phyloP scores from a whole-genome alignment of 768 basidiomycete species.

The Xanthoconium purpureum region DNA sequence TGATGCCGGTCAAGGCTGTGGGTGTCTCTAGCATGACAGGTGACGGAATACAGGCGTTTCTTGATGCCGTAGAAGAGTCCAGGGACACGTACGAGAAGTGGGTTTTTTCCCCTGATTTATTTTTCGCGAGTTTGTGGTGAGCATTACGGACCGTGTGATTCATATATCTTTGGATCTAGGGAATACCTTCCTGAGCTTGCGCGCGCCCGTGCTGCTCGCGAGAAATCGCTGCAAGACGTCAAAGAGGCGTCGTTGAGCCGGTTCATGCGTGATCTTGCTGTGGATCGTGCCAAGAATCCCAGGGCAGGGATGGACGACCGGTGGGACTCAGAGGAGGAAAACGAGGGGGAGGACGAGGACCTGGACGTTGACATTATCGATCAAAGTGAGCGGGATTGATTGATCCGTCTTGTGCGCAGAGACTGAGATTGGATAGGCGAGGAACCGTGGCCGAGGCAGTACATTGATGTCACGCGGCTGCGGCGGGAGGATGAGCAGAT shows the following conservation, averaged over 20 bases:
- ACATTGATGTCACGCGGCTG: slow-evolving; percentile 68
- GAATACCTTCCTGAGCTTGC: slow-evolving; percentile 91
- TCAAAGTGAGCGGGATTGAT: slow-evolving; percentile 49
- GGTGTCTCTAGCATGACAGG: slow-evolving; percentile 96
- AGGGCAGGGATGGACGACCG: slow-evolving; percentile 50
- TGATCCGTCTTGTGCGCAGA: background rate
- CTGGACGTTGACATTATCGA: slow-evolving; percentile 61
- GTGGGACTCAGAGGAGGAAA: slow-evolving; percentile 61
- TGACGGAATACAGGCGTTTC: slow-evolving; percentile 88
- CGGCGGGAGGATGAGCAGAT: slow-evolving; percentile 54
- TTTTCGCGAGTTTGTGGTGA: background rate
- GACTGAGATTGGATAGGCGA: slow-evolving; percentile 45
- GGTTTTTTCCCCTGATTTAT: slow-evolving; percentile 21
- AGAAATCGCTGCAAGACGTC: slow-evolving; percentile 57
- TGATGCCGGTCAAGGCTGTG: slow-evolving; percentile 60
- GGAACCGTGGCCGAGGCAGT: slow-evolving; percentile 68
- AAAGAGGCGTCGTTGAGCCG: slow-evolving; percentile 77
- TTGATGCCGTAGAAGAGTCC: slow-evolving; percentile 86
- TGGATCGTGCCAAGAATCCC: slow-evolving; percentile 70
- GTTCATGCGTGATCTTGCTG: slow-evolving; percentile 73
- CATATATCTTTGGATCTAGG: slow-evolving; percentile 38
- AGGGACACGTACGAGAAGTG: slow-evolving; percentile 87
- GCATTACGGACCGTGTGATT: slow-evolving; percentile 5
- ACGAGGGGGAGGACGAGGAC: slow-evolving; percentile 48
- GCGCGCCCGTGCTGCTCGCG: slow-evolving; percentile 60